These are phyloP conservation scores for Kazachstania kunashirensis DNA, from an alignment of 805 yeast genomes.

Conservation along the genomic window DNA sequence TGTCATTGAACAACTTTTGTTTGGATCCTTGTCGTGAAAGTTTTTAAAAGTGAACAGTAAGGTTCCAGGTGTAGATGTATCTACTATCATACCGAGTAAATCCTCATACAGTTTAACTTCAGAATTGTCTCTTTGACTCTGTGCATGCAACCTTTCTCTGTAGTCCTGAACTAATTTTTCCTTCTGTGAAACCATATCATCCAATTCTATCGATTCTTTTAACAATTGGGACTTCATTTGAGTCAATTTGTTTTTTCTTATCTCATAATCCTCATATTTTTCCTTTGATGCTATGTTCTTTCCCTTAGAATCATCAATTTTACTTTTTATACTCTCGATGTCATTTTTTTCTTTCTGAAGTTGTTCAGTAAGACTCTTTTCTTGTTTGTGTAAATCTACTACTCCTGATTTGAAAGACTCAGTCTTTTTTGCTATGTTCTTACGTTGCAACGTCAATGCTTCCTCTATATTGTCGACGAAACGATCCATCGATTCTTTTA, in stretches of 20 bases:
- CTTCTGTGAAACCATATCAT: conserved; percentile 24
- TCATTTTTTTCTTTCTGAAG: conserved; percentile 21
- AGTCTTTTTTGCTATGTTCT: conserved; percentile 2
- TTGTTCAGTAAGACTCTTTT: conserved; percentile 23
- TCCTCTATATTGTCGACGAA: conserved; percentile 3
- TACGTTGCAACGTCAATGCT: conserved; percentile 1
- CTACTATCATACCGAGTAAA: conserved; percentile 46
- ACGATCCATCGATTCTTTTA: conserved; percentile 2
- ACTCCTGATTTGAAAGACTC: conserved; percentile 10
- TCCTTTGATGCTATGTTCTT: conserved; percentile 29
- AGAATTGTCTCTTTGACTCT: conserved; percentile 39
- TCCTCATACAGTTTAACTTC: conserved; percentile 45
- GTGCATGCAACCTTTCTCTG: conserved; percentile 32
- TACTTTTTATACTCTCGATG: conserved; percentile 12
- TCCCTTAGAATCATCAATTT: conserved; percentile 18
- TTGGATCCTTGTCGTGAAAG: conserved; percentile 36
- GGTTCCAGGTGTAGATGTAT: conserved; percentile 36
- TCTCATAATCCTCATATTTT: conserved; percentile 29
- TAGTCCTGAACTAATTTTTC: conserved; percentile 29
- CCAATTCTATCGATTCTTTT: conserved; percentile 29
- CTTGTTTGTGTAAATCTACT: conserved; percentile 14
- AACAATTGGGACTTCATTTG: conserved; percentile 25
- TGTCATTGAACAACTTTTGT: conserved; percentile 35
- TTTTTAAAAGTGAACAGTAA: conserved; percentile 41
- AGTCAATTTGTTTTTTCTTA: conserved; percentile 30